Conservation (phyloP, 2,329 filamentous ascomycete species). For the Penicillium sp. region DNA sequence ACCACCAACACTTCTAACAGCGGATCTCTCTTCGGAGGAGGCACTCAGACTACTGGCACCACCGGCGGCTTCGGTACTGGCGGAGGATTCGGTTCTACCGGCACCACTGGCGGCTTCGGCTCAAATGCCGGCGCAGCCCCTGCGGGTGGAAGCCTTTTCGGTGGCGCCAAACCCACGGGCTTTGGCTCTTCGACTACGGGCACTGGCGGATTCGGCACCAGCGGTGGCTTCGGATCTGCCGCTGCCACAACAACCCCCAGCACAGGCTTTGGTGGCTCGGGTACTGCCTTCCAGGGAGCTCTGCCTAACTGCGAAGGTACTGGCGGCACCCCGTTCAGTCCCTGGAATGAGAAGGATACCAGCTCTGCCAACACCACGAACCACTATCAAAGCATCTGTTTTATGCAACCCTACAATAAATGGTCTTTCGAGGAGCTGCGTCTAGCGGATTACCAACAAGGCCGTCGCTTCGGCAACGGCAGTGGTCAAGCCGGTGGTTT, state of each 20-base stretch:
- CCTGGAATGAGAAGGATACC: constrained; percentile 40
- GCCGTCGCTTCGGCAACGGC: constrained; percentile 71
- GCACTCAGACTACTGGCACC: constrained; percentile 17
- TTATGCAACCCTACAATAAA: constrained; percentile 55
- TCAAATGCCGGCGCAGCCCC: constrained; percentile 18
- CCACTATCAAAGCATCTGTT: constrained; percentile 43
- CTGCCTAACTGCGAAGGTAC: constrained; percentile 40
- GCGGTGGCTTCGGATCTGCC: constrained; percentile 25
- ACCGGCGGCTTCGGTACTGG: constrained; percentile 25
- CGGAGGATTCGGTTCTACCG: constrained; percentile 24
- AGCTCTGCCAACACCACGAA: constrained; percentile 31
- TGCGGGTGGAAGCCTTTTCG: constrained; percentile 34
- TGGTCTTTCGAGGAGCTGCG: constrained; percentile 79
- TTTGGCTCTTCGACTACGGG: constrained; percentile 18
- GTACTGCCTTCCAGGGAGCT: constrained; percentile 36
- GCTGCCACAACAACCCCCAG: constrained; percentile 7
- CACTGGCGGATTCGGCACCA: constrained; percentile 21
- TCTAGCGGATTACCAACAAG: constrained; percentile 78
- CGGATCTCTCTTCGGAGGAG: constrained; percentile 30
- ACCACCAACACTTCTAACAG: constrained; percentile 24
- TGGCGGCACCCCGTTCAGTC: constrained; percentile 38
- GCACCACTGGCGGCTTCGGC: constrained; percentile 23
- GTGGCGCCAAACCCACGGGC: constrained; percentile 19
- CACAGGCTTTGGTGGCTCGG: constrained; percentile 32
- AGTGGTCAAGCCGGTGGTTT: constrained; percentile 76